Evolutionary conservation across 345 rosid genomes (phyloP).

Genomic region (Abelmoschus esculentus): DNA sequence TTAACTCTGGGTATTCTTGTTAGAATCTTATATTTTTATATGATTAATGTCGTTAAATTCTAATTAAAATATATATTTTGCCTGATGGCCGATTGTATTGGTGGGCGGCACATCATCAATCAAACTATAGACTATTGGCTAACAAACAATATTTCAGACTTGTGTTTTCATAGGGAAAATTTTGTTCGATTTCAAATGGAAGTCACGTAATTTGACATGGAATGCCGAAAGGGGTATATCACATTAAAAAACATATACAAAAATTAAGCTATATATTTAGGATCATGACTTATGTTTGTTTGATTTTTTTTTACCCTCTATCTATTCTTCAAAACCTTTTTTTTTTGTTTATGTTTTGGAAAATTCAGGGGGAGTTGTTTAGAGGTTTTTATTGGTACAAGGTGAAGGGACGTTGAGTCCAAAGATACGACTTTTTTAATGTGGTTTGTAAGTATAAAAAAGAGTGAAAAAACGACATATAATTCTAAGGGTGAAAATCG

Average conservation of each 20-base stretch:
- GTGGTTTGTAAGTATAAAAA: background rate
- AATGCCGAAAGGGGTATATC: background rate
- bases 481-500: no score
- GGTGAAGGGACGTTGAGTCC: constrained; percentile 14
- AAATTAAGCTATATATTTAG: background rate
- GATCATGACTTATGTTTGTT: constrained; percentile 14
- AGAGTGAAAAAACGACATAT: background rate
- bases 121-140: background rate
- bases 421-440: background rate
- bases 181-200: background rate
- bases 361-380: background rate
- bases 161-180: background rate
- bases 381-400: background rate
- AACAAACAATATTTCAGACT: background rate
- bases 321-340: background rate
- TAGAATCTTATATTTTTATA: no score
- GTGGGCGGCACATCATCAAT: background rate
- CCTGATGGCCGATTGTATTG: background rate
- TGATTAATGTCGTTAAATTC: no score
- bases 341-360: background rate
- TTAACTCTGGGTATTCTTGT: no score
- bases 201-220: background rate
- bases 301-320: constrained; percentile 22
- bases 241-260: background rate
- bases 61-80: no score